Conservation (phyloP, 345 rosid species). For the Hibiscus tridactylites region DNA sequence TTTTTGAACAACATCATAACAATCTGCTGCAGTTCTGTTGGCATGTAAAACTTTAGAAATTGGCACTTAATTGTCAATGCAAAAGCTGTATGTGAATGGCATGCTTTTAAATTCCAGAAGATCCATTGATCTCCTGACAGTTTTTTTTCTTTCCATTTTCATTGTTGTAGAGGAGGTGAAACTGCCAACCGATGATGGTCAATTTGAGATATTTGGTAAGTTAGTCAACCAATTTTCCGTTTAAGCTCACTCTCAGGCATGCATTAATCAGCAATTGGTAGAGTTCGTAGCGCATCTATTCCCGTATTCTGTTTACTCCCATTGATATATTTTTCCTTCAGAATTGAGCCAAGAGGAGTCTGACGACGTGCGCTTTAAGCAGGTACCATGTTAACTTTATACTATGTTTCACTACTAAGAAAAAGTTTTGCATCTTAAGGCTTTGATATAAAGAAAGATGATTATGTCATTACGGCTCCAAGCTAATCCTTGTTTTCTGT, state of each 20-base stretch:
- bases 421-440: neutral
- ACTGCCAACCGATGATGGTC: constrained; percentile 50
- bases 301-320: neutral
- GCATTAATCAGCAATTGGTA: neutral
- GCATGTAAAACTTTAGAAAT: neutral
- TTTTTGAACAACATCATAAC: neutral
- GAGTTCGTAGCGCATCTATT: neutral
- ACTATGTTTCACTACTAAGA: neutral
- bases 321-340: constrained; percentile 20
- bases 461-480: neutral
- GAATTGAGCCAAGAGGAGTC: constrained; percentile 75
- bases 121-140: constrained; percentile 2
- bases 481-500: neutral
- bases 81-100: neutral
- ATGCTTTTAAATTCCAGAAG: neutral
- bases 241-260: neutral
- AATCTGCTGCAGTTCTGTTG: neutral
- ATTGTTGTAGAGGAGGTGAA: constrained; percentile 48
- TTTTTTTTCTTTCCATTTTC: constrained; percentile 7
- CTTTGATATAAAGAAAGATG: neutral
- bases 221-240: neutral
- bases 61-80: neutral
- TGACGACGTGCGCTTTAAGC: constrained; percentile 77
- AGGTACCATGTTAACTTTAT: constrained; percentile 31
- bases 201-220: constrained; percentile 70